These are phyloP conservation scores for Thelonectria discophora DNA, from an alignment of 2,329 filamentous ascomycete species.

Conservation along the genomic window DNA sequence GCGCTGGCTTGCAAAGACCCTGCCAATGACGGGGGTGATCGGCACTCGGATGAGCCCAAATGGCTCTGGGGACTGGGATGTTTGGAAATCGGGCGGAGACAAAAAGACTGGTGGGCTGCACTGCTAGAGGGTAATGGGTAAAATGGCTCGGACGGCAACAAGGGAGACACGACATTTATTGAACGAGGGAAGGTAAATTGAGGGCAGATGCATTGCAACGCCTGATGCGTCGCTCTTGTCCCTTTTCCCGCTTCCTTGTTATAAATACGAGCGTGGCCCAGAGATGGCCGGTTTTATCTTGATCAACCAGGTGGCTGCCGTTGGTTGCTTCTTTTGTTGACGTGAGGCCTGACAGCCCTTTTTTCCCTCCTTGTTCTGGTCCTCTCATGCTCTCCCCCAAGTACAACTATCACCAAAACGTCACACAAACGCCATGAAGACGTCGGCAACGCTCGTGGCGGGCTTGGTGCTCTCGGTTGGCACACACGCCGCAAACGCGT, in stretches of 20 bases:
- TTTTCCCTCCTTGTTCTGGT: neutral
- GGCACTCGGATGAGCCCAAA: conserved; percentile 8
- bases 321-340: neutral
- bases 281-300: neutral
- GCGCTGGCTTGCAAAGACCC: too few species aligned
- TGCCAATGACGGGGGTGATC: conserved; percentile 7
- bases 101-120: neutral
- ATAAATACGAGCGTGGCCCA: conserved; percentile 12
- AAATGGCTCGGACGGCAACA: neutral
- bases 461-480: conserved; percentile 45
- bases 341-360: neutral
- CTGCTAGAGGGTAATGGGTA: neutral
- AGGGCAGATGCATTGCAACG: conserved; percentile 17
- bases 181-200: conserved; percentile 7
- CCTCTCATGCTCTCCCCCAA: neutral
- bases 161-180: neutral
- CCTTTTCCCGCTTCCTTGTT: neutral
- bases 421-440: conserved; percentile 44
- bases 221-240: neutral
- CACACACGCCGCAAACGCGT: conserved; percentile 28
- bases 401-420: neutral
- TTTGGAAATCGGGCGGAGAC: neutral
- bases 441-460: conserved; percentile 41
- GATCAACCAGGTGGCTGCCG: neutral
- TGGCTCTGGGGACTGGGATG: too few species aligned